Evolutionary conservation across 441 rosid genomes (phyloP).

Genomic region (Hura crepitans): DNA sequence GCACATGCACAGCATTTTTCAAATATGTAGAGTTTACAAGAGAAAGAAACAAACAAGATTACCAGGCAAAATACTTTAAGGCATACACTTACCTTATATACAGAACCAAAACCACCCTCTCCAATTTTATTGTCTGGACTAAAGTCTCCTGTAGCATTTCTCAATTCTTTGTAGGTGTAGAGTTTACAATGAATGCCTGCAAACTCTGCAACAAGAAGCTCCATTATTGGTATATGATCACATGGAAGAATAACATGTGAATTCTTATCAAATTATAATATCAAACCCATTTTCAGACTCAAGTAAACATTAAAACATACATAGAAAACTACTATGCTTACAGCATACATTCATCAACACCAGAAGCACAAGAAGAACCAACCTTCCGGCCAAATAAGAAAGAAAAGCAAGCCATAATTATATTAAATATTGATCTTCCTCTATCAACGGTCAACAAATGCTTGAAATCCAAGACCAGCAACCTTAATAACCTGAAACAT

Average conservation of each 20-base stretch:
- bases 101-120: conserved; percentile 94
- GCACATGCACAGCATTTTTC: conserved; percentile 29
- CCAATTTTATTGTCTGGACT: conserved; percentile 62
- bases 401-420: conserved; percentile 60
- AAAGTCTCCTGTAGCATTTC: conserved; percentile 66
- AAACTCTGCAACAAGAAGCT: conserved; percentile 36
- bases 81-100: conserved; percentile 58
- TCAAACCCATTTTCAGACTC: not conserved
- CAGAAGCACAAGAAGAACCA: conserved; percentile 26
- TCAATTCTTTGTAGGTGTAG: conserved; percentile 60
- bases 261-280: not conserved
- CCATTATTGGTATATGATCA: not conserved
- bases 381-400: conserved; percentile 36
- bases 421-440: conserved; percentile 22
- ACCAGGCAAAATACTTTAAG: not conserved
- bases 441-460: conserved; percentile 21
- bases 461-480: conserved; percentile 27
- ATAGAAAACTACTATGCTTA: not conserved
- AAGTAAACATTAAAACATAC: not conserved
- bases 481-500: conserved; percentile 28
- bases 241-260: not conserved
- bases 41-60: conserved; percentile 8
- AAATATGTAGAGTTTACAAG: conserved; percentile 11
- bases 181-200: conserved; percentile 46
- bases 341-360: conserved; percentile 55